Evolutionary conservation across 106 monocot genomes (phyloP).

Genomic region (Alisma plantagoaquatica): DNA sequence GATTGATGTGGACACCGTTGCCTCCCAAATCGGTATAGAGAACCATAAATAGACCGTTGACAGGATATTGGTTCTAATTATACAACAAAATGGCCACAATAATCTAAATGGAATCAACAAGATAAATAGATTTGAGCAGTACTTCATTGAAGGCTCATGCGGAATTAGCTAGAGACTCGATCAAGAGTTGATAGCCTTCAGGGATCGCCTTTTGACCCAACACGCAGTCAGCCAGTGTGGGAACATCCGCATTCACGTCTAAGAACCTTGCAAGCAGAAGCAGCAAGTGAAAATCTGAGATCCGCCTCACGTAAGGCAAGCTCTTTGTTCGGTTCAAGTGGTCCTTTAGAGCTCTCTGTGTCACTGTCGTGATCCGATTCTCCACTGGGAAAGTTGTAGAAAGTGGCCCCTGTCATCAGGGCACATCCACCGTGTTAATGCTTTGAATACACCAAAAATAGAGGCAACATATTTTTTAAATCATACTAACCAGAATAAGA

Average conservation of each 20-base stretch:
- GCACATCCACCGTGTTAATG: no score
- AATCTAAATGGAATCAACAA: no score
- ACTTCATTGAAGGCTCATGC: no score
- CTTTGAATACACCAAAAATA: background rate
- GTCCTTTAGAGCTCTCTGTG: constrained; percentile 50
- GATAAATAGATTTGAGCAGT: no score
- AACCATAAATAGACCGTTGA: no score
- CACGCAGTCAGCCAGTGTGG: constrained; percentile 60
- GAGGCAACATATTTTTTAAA: no score
- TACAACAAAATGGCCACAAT: no score
- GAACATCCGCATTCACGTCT: constrained; percentile 68
- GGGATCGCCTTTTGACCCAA: constrained; percentile 38
- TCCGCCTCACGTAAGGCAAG: constrained; percentile 64
- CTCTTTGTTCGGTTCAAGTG: constrained; percentile 57
- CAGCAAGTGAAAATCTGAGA: constrained; percentile 86
- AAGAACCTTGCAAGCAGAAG: constrained; percentile 51
- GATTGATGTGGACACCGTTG: no score
- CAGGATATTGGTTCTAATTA: no score
- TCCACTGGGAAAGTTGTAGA: constrained; percentile 72
- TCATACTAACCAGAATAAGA: no score
- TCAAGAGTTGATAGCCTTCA: constrained; percentile 83
- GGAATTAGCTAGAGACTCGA: constrained; percentile 62
- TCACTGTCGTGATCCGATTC: constrained; percentile 58
- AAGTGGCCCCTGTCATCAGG: constrained; percentile 80
- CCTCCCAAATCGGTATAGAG: no score